Evolutionary conservation across 257 asterid genomes (phyloP).

Genomic region (Lavandula angustifolia): DNA sequence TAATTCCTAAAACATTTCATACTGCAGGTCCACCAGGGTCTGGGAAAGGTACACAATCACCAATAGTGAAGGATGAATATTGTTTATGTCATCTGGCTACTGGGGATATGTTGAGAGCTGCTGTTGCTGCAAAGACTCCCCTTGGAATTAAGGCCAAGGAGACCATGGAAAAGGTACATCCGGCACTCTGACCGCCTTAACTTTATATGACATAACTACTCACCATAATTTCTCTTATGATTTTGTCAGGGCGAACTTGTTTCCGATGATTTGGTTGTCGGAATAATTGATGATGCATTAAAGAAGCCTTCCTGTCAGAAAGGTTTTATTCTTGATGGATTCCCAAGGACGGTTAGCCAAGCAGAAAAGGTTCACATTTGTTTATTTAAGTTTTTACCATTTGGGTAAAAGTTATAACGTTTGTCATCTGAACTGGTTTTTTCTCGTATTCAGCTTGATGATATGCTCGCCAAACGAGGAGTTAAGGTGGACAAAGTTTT

Average conservation of each 20-base stretch:
- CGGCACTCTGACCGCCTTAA: constrained; percentile 5
- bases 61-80: constrained; percentile 81
- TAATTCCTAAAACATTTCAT: background rate
- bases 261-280: constrained; percentile 92
- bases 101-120: constrained; percentile 99
- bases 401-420: constrained; percentile 9
- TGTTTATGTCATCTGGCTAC: constrained; percentile 96
- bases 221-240: constrained; percentile 19
- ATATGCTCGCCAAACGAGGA: constrained; percentile 80
- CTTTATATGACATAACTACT: background rate
- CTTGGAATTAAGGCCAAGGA: constrained; percentile 92
- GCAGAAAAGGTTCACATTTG: constrained; percentile 69
- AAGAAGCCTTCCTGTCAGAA: constrained; percentile 90
- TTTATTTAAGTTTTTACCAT: constrained; percentile 19
- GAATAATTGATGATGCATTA: constrained; percentile 87
- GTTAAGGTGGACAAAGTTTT: constrained; percentile 84
- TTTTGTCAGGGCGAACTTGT: constrained; percentile 82
- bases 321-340: constrained; percentile 97
- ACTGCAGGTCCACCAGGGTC: constrained; percentile 93
- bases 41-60: constrained; percentile 96
- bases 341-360: constrained; percentile 89
- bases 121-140: constrained; percentile 91
- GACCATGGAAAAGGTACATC: constrained; percentile 82
- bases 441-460: constrained; percentile 70
- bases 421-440: constrained; percentile 21